These are phyloP conservation scores for Salix koriyanagi DNA, from an alignment of 345 rosid genomes.

Conservation along the genomic window DNA sequence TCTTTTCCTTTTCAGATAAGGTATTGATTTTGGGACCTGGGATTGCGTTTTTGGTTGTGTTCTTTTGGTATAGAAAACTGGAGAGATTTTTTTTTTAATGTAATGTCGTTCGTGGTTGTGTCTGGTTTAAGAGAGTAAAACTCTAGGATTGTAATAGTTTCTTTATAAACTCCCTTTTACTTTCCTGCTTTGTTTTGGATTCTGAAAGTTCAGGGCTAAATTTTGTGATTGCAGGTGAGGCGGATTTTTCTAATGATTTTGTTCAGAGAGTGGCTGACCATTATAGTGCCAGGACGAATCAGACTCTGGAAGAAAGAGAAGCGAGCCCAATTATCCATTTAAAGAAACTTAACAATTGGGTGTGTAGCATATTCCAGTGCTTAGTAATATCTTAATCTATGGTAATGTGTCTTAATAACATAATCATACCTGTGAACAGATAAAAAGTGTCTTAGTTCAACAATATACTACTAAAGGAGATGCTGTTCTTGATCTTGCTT, in stretches of 20 bases:
- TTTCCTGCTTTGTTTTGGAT: neutral
- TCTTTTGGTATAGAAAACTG: neutral
- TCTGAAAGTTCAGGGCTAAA: neutral
- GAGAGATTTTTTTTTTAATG: neutral
- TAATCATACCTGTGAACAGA: constrained; percentile 39
- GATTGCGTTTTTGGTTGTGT: neutral
- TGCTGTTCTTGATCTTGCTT: constrained; percentile 94
- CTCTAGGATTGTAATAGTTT: neutral
- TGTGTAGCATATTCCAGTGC: constrained; percentile 20
- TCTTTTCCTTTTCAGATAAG: neutral
- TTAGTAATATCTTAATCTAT: neutral
- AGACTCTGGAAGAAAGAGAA: constrained; percentile 94
- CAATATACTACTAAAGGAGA: constrained; percentile 80
- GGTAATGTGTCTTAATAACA: neutral
- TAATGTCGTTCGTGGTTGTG: neutral
- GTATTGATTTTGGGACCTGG: neutral
- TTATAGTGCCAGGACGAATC: constrained; percentile 94
- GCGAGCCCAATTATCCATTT: constrained; percentile 95
- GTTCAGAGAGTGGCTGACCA: constrained; percentile 87
- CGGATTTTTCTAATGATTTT: constrained; percentile 31
- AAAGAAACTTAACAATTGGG: constrained; percentile 97
- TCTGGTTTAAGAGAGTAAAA: neutral
- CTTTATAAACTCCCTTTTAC: neutral
- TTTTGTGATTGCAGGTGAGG: constrained; percentile 47
- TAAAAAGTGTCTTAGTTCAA: constrained; percentile 94